These are phyloP conservation scores for Gentiana straminea DNA, from an alignment of 257 asterid genomes.

Conservation along the genomic window DNA sequence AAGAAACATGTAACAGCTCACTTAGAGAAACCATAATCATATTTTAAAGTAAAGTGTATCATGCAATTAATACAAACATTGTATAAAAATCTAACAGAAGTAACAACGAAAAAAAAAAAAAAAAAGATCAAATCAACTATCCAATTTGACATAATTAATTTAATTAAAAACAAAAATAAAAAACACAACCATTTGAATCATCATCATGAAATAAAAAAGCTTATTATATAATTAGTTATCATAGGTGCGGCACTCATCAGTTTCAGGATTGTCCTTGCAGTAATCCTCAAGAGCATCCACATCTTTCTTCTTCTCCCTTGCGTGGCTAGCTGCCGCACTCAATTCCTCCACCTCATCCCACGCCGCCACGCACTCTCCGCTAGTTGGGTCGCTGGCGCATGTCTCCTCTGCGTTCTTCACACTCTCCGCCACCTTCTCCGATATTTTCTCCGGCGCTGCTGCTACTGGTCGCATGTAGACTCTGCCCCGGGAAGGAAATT, in stretches of 20 bases:
- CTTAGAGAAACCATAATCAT: too few species aligned
- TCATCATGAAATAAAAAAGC: background rate
- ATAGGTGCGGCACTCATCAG: slow-evolving; percentile 88
- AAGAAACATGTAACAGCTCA: too few species aligned
- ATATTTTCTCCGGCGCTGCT: slow-evolving; percentile 58
- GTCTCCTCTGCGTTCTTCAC: slow-evolving; percentile 67
- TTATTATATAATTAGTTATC: slow-evolving; percentile 27
- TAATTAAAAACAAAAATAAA: background rate
- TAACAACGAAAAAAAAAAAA: too few species aligned
- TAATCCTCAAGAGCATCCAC: slow-evolving; percentile 61
- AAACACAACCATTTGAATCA: background rate
- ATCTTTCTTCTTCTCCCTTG: slow-evolving; percentile 59
- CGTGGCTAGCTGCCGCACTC: slow-evolving; percentile 92
- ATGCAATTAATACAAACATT: too few species aligned
- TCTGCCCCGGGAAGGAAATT: slow-evolving; percentile 10
- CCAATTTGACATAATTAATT: too few species aligned
- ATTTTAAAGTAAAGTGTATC: too few species aligned
- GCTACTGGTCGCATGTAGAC: slow-evolving; percentile 26
- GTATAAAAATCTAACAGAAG: too few species aligned
- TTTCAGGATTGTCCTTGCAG: slow-evolving; percentile 94
- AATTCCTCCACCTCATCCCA: slow-evolving; percentile 99
- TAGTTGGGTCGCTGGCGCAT: slow-evolving; percentile 46
- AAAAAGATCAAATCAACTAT: too few species aligned
- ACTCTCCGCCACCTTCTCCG: slow-evolving; percentile 84
- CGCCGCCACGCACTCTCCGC: slow-evolving; percentile 95